Conservation (phyloP, 2,329 filamentous ascomycete species). For the Colletotrichum siamense region DNA sequence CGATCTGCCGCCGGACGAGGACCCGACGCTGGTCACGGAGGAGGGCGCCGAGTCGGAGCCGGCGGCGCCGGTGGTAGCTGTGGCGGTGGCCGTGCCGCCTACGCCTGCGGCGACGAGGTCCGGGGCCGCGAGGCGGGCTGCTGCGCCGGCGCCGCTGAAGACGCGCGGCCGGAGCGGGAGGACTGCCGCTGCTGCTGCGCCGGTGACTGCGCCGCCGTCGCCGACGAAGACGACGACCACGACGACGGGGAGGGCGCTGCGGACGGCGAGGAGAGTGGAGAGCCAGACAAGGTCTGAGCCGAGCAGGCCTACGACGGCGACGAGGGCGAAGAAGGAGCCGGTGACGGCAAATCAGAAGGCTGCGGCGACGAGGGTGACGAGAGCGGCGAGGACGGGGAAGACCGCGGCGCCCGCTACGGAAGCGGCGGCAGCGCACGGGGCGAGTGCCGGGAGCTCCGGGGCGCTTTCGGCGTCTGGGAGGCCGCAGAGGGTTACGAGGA, state of each 20-base stretch:
- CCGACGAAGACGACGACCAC: background rate
- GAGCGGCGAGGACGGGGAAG: background rate
- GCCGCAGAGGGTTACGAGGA: conserved; percentile 6
- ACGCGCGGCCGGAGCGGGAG: background rate
- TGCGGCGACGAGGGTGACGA: background rate
- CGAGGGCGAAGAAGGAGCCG: conserved; percentile 4
- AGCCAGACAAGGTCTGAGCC: conserved; percentile 15
- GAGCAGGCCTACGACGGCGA: background rate
- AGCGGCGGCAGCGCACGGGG: background rate
- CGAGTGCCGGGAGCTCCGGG: background rate
- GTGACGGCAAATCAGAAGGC: background rate
- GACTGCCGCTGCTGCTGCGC: background rate
- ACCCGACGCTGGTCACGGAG: conserved; percentile 5
- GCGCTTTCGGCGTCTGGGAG: background rate
- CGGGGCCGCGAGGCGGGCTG: background rate
- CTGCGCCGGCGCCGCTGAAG: background rate
- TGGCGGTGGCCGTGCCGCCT: background rate
- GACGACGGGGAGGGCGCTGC: background rate
- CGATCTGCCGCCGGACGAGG: conserved; percentile 13
- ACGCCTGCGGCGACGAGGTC: background rate
- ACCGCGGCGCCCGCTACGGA: background rate
- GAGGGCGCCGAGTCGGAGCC: conserved; percentile 2
- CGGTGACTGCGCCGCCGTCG: background rate
- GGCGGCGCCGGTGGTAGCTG: background rate
- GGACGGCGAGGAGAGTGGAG: conserved; percentile 9